Percentiles rank a stretch among this genome's conserved stretches.
These are phyloP conservation scores for Xylariaceae sp. DNA, from an alignment of 2,329 filamentous ascomycete genomes.

Conservation along the genomic window DNA sequence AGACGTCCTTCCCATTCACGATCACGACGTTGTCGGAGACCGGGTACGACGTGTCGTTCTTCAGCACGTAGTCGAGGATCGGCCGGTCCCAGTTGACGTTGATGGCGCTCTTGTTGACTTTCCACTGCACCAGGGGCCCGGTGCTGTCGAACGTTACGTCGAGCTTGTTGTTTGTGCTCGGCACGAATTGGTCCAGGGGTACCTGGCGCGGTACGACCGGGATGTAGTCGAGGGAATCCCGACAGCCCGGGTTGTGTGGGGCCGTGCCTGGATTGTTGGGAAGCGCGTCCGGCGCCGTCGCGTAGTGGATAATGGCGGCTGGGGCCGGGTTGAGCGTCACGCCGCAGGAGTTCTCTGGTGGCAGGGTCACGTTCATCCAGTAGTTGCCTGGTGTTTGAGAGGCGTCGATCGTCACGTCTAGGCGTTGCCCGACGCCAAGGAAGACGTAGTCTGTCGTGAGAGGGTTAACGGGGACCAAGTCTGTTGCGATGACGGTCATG, in stretches of 20 bases:
- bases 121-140: slow-evolving; percentile 17
- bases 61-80: slow-evolving; percentile 31
- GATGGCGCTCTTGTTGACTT: slow-evolving; percentile 23
- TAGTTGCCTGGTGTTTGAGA: slow-evolving; percentile 29
- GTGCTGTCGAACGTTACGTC: slow-evolving; percentile 12
- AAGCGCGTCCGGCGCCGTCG: slow-evolving; percentile 6
- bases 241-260: slow-evolving; percentile 16
- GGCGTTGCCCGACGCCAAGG: slow-evolving; percentile 44
- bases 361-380: slow-evolving; percentile 30
- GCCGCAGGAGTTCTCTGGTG: slow-evolving; percentile 17
- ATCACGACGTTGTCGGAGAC: slow-evolving; percentile 21
- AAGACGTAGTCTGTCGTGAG: slow-evolving; percentile 44
- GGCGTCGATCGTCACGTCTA: slow-evolving; percentile 44
- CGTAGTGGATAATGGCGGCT: slow-evolving; percentile 24
- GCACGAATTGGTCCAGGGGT: slow-evolving; percentile 16
- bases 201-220: slow-evolving; percentile 21
- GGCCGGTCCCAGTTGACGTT: slow-evolving; percentile 33
- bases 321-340: slow-evolving; percentile 16
- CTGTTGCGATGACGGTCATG: slow-evolving; percentile 48
- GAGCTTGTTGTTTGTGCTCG: slow-evolving; percentile 11
- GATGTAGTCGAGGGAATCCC: slow-evolving; percentile 18
- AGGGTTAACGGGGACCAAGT: slow-evolving; percentile 49
- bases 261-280: slow-evolving; percentile 18
- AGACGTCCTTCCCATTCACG: slow-evolving; percentile 22
- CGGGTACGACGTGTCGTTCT: slow-evolving; percentile 26